Conservation (phyloP, 2,329 filamentous ascomycete species). For the Venturia effusa region DNA sequence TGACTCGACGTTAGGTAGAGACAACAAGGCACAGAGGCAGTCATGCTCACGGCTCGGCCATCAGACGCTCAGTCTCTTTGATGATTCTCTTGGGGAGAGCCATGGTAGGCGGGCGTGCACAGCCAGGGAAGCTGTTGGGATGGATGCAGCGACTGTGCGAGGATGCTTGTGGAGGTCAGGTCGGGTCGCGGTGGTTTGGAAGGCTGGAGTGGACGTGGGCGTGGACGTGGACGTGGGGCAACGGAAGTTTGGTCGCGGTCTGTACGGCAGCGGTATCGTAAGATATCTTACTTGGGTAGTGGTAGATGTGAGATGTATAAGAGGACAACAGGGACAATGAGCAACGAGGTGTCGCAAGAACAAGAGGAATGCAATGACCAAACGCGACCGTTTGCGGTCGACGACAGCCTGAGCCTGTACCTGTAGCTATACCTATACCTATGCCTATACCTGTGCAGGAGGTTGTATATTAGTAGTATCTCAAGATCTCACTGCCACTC, state of each 20-base stretch:
- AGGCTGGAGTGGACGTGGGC: too few species aligned
- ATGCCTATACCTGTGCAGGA: too few species aligned
- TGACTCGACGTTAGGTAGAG: conserved; percentile 27
- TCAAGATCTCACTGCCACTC: too few species aligned
- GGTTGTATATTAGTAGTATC: too few species aligned
- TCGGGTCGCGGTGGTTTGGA: neutral
- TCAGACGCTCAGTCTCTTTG: conserved; percentile 95
- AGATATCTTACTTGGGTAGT: too few species aligned
- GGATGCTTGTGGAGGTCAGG: neutral
- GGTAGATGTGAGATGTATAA: too few species aligned
- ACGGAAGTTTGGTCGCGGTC: neutral
- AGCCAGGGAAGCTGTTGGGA: neutral
- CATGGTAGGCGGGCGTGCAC: conserved; percentile 29
- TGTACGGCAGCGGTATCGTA: too few species aligned
- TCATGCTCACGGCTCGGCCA: conserved; percentile 77
- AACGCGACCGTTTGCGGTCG: neutral
- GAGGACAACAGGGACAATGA: neutral
- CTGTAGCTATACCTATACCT: too few species aligned
- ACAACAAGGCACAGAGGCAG: neutral
- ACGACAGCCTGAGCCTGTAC: too few species aligned
- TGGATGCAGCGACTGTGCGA: neutral
- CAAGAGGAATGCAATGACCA: neutral
- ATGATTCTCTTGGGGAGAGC: conserved; percentile 92
- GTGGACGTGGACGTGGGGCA: neutral
- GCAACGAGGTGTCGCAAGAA: neutral